Conservation (phyloP, 1,284 basidiomycete genomes). For the Neonothopanus nambi region DNA sequence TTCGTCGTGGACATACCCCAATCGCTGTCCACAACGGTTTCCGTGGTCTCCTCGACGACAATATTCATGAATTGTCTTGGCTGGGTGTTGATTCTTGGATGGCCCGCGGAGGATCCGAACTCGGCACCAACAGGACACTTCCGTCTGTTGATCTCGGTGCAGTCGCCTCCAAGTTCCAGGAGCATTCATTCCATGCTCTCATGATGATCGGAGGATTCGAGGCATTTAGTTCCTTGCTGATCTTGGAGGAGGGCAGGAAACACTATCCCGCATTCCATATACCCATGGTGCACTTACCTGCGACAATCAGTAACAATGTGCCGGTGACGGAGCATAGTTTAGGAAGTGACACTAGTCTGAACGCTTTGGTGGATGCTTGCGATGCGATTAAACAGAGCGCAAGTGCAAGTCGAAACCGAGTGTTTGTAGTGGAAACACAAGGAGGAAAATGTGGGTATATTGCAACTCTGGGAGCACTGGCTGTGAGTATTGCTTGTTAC, state of each 20-base stretch:
- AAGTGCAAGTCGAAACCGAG: slow-evolving; percentile 90
- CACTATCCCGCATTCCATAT: slow-evolving; percentile 91
- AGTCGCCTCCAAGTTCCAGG: slow-evolving; percentile 88
- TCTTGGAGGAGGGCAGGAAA: slow-evolving; percentile 79
- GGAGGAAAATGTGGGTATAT: slow-evolving; percentile 97
- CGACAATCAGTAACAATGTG: slow-evolving; percentile 97
- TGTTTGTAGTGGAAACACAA: slow-evolving; percentile 98
- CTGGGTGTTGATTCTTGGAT: slow-evolving; percentile 97
- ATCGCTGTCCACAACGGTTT: slow-evolving; percentile 96
- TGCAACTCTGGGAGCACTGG: slow-evolving; percentile 92
- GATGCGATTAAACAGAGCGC: slow-evolving; percentile 99
- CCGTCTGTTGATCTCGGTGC: slow-evolving; percentile 87
- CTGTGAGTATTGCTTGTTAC: slow-evolving; percentile 54
- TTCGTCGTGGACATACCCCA: slow-evolving; percentile 89
- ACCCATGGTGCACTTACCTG: slow-evolving; percentile 91
- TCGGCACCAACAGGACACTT: slow-evolving; percentile 92
- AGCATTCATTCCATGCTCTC: slow-evolving; percentile 80
- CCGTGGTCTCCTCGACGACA: slow-evolving; percentile 89
- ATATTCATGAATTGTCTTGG: slow-evolving; percentile 88
- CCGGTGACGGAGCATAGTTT: slow-evolving; percentile 95
- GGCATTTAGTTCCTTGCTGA: slow-evolving; percentile 80
- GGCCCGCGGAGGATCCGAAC: slow-evolving; percentile 95
- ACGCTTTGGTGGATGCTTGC: slow-evolving; percentile 96
- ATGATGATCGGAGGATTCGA: slow-evolving; percentile 97
- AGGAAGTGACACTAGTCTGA: slow-evolving; percentile 94